Conservation (phyloP, 331 rosid genomes). For the Malus hybrid region DNA sequence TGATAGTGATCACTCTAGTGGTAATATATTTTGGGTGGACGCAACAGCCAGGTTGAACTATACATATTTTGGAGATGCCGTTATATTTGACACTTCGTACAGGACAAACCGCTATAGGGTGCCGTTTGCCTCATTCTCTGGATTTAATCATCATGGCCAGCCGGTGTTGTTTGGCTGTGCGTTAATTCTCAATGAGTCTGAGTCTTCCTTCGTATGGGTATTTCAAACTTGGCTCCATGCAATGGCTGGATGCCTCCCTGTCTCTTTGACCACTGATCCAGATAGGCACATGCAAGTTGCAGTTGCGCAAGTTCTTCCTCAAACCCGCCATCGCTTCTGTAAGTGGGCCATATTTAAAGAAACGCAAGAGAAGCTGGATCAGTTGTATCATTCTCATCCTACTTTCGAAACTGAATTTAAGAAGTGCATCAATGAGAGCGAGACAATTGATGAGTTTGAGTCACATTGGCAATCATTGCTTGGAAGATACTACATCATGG, state of each 20-base stretch:
- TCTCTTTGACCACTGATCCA: constrained; percentile 68
- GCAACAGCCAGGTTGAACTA: constrained; percentile 59
- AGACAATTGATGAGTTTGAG: constrained; percentile 67
- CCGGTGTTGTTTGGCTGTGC: constrained; percentile 85
- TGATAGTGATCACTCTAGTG: constrained; percentile 44
- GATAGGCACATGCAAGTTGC: constrained; percentile 62
- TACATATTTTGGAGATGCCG: constrained; percentile 76
- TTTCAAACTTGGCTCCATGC: constrained; percentile 81
- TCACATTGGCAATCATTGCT: constrained; percentile 64
- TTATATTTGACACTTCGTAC: constrained; percentile 62
- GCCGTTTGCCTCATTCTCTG: constrained; percentile 71
- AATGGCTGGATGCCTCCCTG: constrained; percentile 62
- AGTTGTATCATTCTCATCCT: constrained; percentile 55
- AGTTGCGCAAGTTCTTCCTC: constrained; percentile 64
- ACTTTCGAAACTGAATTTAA: constrained; percentile 53
- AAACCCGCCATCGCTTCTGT: constrained; percentile 65
- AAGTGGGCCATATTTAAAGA: constrained; percentile 61
- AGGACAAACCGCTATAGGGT: constrained; percentile 44
- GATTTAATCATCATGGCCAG: constrained; percentile 85
- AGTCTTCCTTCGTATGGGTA: constrained; percentile 67
- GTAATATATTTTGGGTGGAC: constrained; percentile 83
- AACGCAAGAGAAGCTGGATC: constrained; percentile 54
- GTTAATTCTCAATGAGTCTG: constrained; percentile 58
- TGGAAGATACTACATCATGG: constrained; percentile 54
- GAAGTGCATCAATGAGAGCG: constrained; percentile 56